A percentile compares a stretch with the other conserved stretches of the same genome.
Evolutionary conservation across 805 yeast genomes (phyloP).

Genomic region (Ogataea methanolica): DNA sequence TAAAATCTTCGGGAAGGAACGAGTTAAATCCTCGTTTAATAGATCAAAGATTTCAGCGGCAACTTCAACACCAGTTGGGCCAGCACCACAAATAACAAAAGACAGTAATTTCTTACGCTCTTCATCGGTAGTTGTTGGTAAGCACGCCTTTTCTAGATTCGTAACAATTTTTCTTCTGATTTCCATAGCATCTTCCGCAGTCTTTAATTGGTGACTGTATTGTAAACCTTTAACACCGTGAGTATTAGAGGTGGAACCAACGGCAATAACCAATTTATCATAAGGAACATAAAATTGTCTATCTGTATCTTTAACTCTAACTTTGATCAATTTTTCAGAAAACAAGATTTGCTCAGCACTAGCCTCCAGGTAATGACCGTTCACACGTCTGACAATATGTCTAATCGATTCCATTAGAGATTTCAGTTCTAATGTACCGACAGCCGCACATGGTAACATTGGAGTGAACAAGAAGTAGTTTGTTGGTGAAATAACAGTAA

Average conservation of each 20-base stretch:
- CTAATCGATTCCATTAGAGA: conserved; percentile 63
- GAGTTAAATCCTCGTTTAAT: conserved; percentile 58
- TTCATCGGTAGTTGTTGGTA: conserved; percentile 60
- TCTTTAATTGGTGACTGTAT: conserved; percentile 56
- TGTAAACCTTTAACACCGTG: conserved; percentile 70
- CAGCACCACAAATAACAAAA: conserved; percentile 71
- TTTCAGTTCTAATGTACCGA: conserved; percentile 63
- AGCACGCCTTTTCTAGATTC: conserved; percentile 56
- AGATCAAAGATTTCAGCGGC: conserved; percentile 69
- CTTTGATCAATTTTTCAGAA: conserved; percentile 53
- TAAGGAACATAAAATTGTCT: conserved; percentile 66
- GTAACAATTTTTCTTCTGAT: conserved; percentile 51
- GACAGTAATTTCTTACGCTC: conserved; percentile 58
- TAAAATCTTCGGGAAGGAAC: conserved; percentile 53
- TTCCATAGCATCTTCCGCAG: conserved; percentile 59
- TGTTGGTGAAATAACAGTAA: conserved; percentile 63
- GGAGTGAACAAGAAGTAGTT: conserved; percentile 70
- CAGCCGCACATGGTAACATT: conserved; percentile 64
- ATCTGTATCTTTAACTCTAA: conserved; percentile 38
- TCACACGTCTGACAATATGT: conserved; percentile 44
- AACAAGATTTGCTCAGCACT: conserved; percentile 56
- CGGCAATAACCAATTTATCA: conserved; percentile 64
- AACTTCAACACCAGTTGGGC: conserved; percentile 71
- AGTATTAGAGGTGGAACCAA: conserved; percentile 64
- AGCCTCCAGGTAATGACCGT: conserved; percentile 62